Evolutionary conservation across 352 stramenopile species (phyloP).

Genomic region (Globisporangium irregulare): DNA sequence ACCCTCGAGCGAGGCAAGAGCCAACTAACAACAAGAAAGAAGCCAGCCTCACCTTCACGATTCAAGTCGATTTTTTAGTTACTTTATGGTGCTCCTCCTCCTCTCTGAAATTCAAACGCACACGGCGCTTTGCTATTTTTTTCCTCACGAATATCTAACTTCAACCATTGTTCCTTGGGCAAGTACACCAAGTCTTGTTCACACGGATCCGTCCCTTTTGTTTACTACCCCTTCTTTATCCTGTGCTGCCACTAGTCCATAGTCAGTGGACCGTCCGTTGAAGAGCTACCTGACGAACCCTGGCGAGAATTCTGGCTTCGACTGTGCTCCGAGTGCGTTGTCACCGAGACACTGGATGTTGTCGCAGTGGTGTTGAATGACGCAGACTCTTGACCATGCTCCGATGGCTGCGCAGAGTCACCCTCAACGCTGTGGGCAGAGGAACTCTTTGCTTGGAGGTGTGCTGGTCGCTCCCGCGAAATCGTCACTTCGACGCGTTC

Average conservation of each 20-base stretch:
- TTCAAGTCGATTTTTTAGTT: constrained; percentile 10
- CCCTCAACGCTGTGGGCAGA: constrained; percentile 32
- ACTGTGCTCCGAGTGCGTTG: constrained; percentile 19
- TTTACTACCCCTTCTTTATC: not conserved
- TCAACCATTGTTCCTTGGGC: not conserved
- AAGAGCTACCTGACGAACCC: constrained; percentile 28
- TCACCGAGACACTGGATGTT: constrained; percentile 21
- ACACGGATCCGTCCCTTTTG: not conserved
- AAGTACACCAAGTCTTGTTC: not conserved
- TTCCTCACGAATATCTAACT: constrained; percentile 18
- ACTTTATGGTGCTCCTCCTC: constrained; percentile 12
- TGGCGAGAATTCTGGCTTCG: constrained; percentile 30
- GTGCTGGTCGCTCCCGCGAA: constrained; percentile 52
- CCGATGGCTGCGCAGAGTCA: constrained; percentile 7
- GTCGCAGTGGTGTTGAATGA: constrained; percentile 12
- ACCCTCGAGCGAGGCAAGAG: not conserved
- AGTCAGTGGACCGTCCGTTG: constrained; percentile 29
- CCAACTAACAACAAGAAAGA: not conserved
- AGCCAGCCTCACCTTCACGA: not conserved
- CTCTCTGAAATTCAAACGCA: constrained; percentile 10
- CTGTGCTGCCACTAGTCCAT: constrained; percentile 25
- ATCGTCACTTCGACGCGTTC: constrained; percentile 81
- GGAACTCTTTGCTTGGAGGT: constrained; percentile 33
- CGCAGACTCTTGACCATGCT: not conserved
- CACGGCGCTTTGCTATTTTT: constrained; percentile 9